A percentile compares a stretch with the other conserved stretches of the same genome.
Conservation (phyloP, 2,329 filamentous ascomycete genomes). For the Colletotrichum navitas region DNA sequence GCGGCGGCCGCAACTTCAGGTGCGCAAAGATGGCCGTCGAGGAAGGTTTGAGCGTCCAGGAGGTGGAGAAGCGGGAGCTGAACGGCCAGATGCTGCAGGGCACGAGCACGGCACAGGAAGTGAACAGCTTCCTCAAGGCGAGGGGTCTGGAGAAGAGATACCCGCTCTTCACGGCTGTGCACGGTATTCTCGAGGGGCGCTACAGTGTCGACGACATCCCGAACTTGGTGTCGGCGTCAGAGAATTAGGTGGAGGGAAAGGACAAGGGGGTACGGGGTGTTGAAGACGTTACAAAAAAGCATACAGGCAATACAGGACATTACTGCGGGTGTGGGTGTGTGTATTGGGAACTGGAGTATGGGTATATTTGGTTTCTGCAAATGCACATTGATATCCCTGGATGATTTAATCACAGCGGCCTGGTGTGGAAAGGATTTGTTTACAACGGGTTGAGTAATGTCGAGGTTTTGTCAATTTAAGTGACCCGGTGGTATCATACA, state of each 20-base stretch:
- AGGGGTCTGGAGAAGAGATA: conserved; percentile 85
- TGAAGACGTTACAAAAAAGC: background rate
- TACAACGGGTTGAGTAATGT: conserved; percentile 28
- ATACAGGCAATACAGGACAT: conserved; percentile 12
- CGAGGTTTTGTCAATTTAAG: conserved; percentile 1
- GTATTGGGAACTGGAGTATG: background rate
- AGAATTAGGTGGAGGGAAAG: conserved; percentile 39
- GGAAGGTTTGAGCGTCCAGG: conserved; percentile 82
- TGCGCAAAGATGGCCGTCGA: conserved; percentile 91
- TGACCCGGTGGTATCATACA: background rate
- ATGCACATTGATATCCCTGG: conserved; percentile 38
- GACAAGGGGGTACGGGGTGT: background rate
- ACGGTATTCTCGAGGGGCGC: conserved; percentile 81
- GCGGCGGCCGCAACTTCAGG: conserved; percentile 91
- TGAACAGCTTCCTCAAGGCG: conserved; percentile 87
- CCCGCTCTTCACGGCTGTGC: conserved; percentile 91
- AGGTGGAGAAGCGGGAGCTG: conserved; percentile 89
- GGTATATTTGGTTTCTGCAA: conserved; percentile 14
- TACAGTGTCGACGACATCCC: conserved; percentile 86
- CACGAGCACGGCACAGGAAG: conserved; percentile 90
- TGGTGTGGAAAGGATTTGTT: conserved; percentile 33
- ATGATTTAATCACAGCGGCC: conserved; percentile 34
- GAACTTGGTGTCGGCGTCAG: conserved; percentile 64
- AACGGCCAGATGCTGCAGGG: conserved; percentile 98
- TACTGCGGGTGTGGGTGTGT: conserved; percentile 3